Conservation (phyloP, 2,329 filamentous ascomycete genomes). For the Acephala macrosclerotiorum region DNA sequence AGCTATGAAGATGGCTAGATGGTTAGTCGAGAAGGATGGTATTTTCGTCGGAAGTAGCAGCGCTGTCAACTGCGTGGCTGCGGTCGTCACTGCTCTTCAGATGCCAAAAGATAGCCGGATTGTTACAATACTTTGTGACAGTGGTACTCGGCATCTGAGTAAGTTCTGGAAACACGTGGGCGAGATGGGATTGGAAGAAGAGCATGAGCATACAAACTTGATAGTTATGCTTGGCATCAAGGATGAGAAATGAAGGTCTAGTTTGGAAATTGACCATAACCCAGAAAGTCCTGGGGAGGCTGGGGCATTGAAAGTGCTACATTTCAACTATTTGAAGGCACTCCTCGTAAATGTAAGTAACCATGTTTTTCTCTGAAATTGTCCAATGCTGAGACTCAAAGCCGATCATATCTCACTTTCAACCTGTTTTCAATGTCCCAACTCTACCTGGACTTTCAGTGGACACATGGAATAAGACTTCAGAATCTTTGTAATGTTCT, state of each 20-base stretch:
- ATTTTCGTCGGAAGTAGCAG: constrained; percentile 95
- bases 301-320: no score
- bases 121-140: constrained; percentile 86
- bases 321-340: no score
- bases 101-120: constrained; percentile 69
- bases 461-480: no score
- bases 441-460: no score
- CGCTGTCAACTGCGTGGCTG: constrained; percentile 93
- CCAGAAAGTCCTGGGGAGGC: no score
- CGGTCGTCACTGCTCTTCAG: constrained; percentile 70
- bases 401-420: no score
- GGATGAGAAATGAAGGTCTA: constrained; percentile 21
- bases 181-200: constrained; percentile 70
- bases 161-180: constrained; percentile 84
- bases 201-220: constrained; percentile 57
- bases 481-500: neutral
- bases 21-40: constrained; percentile 94
- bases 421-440: no score
- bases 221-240: constrained; percentile 58
- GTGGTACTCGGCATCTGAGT: constrained; percentile 81
- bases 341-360: no score
- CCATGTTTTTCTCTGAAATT: no score
- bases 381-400: no score
- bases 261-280: neutral
- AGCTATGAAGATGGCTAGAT: constrained; percentile 92